Evolutionary conservation across 2,329 filamentous ascomycete species (phyloP).

Genomic region (Ophiocordyceps camponoti-saundersi): DNA sequence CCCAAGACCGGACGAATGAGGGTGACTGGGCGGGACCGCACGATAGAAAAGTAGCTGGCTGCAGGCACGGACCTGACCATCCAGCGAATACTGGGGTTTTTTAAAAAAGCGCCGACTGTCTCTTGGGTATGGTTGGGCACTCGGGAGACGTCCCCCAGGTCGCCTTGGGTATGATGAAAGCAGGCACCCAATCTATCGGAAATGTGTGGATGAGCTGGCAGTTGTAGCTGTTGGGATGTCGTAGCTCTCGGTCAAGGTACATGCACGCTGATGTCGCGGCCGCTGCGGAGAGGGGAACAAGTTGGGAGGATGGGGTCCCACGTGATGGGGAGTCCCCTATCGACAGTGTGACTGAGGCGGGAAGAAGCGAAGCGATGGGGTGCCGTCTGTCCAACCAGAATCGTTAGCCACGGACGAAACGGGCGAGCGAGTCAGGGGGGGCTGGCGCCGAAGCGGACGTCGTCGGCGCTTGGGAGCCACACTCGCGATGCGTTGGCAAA

Average conservation of each 20-base stretch:
- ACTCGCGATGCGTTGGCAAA: slow-evolving; percentile 21
- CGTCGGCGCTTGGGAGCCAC: slow-evolving; percentile 11
- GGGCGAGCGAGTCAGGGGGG: slow-evolving; percentile 8
- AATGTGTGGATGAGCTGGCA: slow-evolving; percentile 48
- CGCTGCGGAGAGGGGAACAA: slow-evolving; percentile 14
- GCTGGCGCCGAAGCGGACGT: slow-evolving; percentile 4
- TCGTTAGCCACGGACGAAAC: slow-evolving; percentile 10
- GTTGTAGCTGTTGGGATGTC: slow-evolving; percentile 17
- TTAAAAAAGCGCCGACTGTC: slow-evolving; percentile 14
- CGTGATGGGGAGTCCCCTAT: slow-evolving; percentile 16
- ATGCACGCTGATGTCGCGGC: slow-evolving; percentile 37
- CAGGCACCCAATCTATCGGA: slow-evolving; percentile 36
- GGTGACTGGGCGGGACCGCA: slow-evolving; percentile 3
- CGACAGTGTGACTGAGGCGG: slow-evolving; percentile 3
- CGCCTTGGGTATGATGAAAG: slow-evolving; percentile 24
- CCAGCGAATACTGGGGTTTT: slow-evolving; percentile 10
- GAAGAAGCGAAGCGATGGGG: slow-evolving; percentile 4
- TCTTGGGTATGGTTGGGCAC: slow-evolving; percentile 27
- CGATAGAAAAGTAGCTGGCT: slow-evolving; percentile 8
- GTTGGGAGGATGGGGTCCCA: slow-evolving; percentile 19
- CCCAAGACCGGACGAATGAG: slow-evolving; percentile 6
- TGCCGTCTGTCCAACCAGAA: slow-evolving; percentile 17
- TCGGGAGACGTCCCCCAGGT: slow-evolving; percentile 11
- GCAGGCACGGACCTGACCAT: slow-evolving; percentile 7
- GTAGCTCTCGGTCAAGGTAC: slow-evolving; percentile 35